Evolutionary conservation across 805 yeast genomes (phyloP).

Genomic region (Lipomyces sp.): DNA sequence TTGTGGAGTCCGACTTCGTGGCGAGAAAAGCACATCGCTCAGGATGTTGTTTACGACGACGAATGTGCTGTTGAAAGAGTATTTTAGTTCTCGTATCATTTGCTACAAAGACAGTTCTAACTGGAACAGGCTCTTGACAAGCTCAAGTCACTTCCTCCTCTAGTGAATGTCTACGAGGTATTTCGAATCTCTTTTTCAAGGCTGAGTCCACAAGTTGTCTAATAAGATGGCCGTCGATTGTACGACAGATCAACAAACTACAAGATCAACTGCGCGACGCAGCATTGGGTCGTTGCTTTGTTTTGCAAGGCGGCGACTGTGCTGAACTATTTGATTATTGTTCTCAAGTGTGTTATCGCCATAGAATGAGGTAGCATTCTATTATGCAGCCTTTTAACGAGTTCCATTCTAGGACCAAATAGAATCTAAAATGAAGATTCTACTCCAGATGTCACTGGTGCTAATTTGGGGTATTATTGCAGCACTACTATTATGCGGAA

Average conservation of each 20-base stretch:
- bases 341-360: constrained; percentile 23
- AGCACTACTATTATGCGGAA: not conserved
- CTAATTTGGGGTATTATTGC: constrained; percentile 41
- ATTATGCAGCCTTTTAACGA: not conserved
- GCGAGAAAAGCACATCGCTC: constrained; percentile 44
- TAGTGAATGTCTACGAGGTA: constrained; percentile 41
- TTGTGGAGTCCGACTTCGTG: constrained; percentile 44
- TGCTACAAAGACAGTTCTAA: not conserved
- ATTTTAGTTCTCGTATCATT: not conserved
- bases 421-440: constrained; percentile 43
- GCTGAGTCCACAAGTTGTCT: too few relatives aligned
- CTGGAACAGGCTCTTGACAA: constrained; percentile 43
- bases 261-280: constrained; percentile 41
- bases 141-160: constrained; percentile 44
- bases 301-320: constrained; percentile 47
- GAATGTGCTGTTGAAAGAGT: constrained; percentile 38
- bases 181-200: not conserved
- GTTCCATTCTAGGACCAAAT: constrained; percentile 31
- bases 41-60: constrained; percentile 45
- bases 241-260: constrained; percentile 37
- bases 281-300: constrained; percentile 44
- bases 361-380: not conserved
- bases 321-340: constrained; percentile 47
- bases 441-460: constrained; percentile 45
- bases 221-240: too few relatives aligned